Conservation (phyloP, 2,329 filamentous ascomycete species). For the Pestalotiopsis sp. region DNA sequence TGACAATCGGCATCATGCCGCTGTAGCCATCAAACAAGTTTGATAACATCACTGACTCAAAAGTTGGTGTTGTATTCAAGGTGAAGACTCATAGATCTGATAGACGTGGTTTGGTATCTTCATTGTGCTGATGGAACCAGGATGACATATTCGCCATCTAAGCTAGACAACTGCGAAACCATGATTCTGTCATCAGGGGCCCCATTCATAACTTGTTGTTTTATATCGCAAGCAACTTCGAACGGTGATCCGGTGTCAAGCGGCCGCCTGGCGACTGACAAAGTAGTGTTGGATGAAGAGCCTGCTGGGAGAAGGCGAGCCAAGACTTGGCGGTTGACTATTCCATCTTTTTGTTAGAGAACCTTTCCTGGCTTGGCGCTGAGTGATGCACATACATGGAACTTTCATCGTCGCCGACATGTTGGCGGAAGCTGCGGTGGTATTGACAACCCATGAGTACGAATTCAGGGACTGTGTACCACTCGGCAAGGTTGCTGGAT, state of each 20-base stretch:
- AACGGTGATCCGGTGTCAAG: background rate
- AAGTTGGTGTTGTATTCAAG: no score
- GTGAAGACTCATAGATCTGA: no score
- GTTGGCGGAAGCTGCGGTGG: background rate
- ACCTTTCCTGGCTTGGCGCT: background rate
- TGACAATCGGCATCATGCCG: no score
- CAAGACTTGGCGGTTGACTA: conserved; percentile 6
- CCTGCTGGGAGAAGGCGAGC: background rate
- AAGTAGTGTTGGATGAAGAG: background rate
- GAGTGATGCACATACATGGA: background rate
- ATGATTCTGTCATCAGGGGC: background rate
- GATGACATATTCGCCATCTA: conserved; percentile 9
- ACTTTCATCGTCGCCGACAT: background rate
- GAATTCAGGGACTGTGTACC: background rate
- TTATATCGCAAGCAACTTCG: background rate
- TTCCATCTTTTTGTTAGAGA: background rate
- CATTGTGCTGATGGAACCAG: background rate
- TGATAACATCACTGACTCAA: no score
- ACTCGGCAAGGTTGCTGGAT: background rate
- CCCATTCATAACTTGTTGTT: background rate
- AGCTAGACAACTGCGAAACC: background rate
- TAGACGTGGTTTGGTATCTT: no score
- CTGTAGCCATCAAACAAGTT: no score
- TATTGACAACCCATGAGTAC: conserved; percentile 1
- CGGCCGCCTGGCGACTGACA: background rate